These are phyloP conservation scores for Clonostachys rhizophaga DNA, from an alignment of 2,329 filamentous ascomycete species.

Conservation along the genomic window DNA sequence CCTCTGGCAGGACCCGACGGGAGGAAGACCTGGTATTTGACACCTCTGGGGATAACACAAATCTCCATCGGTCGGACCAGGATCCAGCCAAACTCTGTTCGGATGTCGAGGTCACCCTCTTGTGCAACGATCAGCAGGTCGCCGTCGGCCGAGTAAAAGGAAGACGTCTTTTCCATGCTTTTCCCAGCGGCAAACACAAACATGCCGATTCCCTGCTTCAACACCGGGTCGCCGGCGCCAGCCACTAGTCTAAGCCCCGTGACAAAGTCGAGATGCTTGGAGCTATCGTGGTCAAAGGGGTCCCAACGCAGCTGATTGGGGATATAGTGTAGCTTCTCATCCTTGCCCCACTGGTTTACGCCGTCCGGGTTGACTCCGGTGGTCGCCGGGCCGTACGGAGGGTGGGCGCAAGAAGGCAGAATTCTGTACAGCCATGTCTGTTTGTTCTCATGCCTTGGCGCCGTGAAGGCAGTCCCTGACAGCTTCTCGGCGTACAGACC, in stretches of 20 bases:
- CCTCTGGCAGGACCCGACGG: constrained; percentile 58
- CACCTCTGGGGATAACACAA: constrained; percentile 67
- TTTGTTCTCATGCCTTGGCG: constrained; percentile 63
- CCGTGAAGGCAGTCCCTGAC: constrained; percentile 68
- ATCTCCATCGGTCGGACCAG: constrained; percentile 78
- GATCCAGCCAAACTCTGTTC: constrained; percentile 71
- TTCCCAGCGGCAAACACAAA: constrained; percentile 75
- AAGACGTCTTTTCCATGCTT: constrained; percentile 69
- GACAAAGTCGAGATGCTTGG: constrained; percentile 42
- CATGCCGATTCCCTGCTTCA: constrained; percentile 76
- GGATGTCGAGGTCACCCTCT: constrained; percentile 68
- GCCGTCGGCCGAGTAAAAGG: constrained; percentile 82
- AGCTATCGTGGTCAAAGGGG: constrained; percentile 68
- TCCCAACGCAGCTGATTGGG: constrained; percentile 85
- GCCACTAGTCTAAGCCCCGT: constrained; percentile 64
- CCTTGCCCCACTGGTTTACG: constrained; percentile 1
- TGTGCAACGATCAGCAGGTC: constrained; percentile 75
- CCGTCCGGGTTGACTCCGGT: constrained; percentile 12
- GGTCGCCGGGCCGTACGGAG: constrained; percentile 45
- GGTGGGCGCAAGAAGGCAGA: constrained; percentile 58
- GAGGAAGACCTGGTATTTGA: constrained; percentile 69
- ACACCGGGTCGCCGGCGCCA: constrained; percentile 72
- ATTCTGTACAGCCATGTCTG: constrained; percentile 72
- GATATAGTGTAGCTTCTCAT: constrained; percentile 21
- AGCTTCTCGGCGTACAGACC: constrained; percentile 82